Percentiles rank a stretch among this genome's conserved stretches.
phyloP scores from a whole-genome alignment of 306 rosid species.

The Corylus avellana region DNA sequence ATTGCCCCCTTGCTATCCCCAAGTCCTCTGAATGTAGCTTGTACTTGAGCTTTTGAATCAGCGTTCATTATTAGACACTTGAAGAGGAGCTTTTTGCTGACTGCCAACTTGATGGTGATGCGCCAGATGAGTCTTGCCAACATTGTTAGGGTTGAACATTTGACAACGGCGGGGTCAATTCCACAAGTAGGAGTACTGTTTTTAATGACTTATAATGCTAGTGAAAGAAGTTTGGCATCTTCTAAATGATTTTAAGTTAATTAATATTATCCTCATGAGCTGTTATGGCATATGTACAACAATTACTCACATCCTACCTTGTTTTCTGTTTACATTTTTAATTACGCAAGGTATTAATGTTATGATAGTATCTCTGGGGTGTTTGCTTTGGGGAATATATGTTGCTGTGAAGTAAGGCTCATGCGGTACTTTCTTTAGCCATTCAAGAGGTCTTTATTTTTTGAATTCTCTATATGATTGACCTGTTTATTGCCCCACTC shows the following conservation, averaged over 20 bases:
- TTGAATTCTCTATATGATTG: background rate
- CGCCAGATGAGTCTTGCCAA: background rate
- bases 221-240: slow-evolving; percentile 1
- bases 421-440: background rate
- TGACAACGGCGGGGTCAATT: background rate
- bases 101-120: slow-evolving; percentile 4
- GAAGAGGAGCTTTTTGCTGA: background rate
- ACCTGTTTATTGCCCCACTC: background rate
- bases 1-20: background rate
- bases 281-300: background rate
- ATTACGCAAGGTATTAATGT: background rate
- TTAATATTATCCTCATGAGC: background rate
- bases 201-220: background rate
- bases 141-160: background rate
- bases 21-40: background rate
- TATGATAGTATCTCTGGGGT: background rate
- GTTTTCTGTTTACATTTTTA: background rate
- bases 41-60: background rate
- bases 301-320: background rate
- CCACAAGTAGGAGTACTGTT: background rate
- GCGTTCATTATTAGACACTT: background rate
- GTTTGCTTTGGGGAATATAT: background rate
- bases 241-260: background rate
- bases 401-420: no score
- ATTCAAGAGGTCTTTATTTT: background rate